Base-by-base conservation (phyloP, 345 rosid genomes). In the Firmiana major region DNA sequence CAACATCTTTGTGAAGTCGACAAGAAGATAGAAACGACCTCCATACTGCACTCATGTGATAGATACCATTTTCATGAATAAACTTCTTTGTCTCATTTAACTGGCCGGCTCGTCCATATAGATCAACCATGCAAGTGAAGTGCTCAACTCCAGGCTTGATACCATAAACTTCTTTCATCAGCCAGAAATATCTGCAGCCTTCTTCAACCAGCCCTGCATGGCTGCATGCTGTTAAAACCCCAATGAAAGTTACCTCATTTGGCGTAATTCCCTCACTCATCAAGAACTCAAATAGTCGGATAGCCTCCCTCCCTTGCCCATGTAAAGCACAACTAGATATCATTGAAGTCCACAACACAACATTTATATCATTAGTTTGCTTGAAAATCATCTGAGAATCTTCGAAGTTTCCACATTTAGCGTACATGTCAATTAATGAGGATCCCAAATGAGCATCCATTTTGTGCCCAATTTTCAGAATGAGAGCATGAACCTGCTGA, bases 101-200 rank as follows among this genome's bases (percentile, higher is more conserved):
- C 54, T 11, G 72, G 49, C 90, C 92, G 21, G 79, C 85, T 66
- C 92, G 88, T 43, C 92, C 88, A 79, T 80, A 87, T 28, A 89
- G 83, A 78, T 87, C 90, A 57, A 86, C 90, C 92, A 89, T 89
- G 64, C 88, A 86, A 28, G 84, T 80, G 73, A 83, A 87, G 75
- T 89, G 92, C 62, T 89, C 89, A 58, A 84, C 62, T n/a, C 62
- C 60, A 15, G 90, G 92, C 66, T 75, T 78, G 75, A 89, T 83
- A 54, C 83, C 77, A 53, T 81, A 77, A 60, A 69, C 82, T 68
- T 81, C 80, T 77, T 83, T 83, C 92, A 89, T 86, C 77, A 84
- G 71, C 75, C 58, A 51, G 63, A 87, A 89, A 77, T 86, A 84
- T 75, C 79, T 74, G 48, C 77, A 45, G 5, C 90, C 92, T 74